Conservation (phyloP, 305 asterid species). For the Plantago coronopus region DNA sequence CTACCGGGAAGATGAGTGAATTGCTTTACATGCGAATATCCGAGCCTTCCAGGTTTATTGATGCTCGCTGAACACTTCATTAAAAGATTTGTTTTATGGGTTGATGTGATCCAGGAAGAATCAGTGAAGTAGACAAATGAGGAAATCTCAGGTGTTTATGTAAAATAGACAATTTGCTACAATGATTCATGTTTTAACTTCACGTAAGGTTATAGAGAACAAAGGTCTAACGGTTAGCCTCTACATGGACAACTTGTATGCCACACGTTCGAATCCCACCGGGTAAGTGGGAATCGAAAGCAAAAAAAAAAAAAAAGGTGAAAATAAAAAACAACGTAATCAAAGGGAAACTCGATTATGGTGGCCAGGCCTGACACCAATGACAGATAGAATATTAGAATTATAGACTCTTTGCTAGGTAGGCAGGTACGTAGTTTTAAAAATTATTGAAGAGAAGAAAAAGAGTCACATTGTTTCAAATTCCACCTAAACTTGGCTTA, state of each 20-base stretch:
- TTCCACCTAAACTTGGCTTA: slow-evolving; percentile 11
- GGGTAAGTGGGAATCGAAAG: too few species aligned
- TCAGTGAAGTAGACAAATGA: background rate
- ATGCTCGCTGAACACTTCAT: background rate
- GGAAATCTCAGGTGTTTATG: background rate
- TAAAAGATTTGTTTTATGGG: background rate
- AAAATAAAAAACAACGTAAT: too few species aligned
- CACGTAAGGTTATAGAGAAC: background rate
- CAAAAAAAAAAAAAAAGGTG: too few species aligned
- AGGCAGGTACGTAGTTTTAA: background rate
- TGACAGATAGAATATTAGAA: too few species aligned
- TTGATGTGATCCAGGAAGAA: background rate
- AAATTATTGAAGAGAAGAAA: background rate
- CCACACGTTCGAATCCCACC: too few species aligned
- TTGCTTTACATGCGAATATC: background rate
- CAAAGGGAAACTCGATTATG: background rate
- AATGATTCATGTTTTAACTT: background rate
- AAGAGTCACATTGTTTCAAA: background rate
- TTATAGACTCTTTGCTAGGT: background rate
- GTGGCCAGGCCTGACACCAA: too few species aligned
- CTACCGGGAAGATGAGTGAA: background rate
- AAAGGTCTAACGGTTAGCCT: background rate
- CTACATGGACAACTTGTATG: background rate
- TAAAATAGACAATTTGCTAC: background rate
- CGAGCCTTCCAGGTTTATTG: background rate